phyloP scores from a whole-genome alignment of 148 eudicot species.

The Limonium bicolor region DNA sequence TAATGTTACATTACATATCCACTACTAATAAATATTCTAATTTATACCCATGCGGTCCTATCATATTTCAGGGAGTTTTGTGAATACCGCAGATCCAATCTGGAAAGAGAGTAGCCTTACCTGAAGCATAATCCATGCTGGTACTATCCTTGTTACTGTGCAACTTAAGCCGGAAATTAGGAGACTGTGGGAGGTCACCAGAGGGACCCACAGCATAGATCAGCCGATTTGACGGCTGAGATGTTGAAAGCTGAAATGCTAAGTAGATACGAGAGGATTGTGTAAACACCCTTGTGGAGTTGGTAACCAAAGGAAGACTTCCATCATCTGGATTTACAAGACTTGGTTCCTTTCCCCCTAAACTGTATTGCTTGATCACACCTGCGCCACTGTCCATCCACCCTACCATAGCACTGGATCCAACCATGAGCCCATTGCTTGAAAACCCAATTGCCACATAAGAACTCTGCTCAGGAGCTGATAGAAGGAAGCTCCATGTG shows the following conservation, averaged over 20 bases:
- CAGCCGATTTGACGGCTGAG: conserved; percentile 17
- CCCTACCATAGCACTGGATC: conserved; percentile 75
- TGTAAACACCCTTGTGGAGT: conserved; percentile 13
- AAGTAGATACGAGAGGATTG: conserved; percentile 22
- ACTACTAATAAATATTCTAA: too few relatives aligned
- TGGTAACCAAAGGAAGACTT: conserved; percentile 20
- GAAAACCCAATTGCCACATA: conserved; percentile 71
- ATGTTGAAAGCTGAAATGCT: conserved; percentile 44
- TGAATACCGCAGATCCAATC: too few relatives aligned
- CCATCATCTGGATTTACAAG: conserved; percentile 33
- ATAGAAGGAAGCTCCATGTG: conserved; percentile 69
- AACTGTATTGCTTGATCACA: conserved; percentile 23
- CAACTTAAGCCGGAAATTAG: conserved; percentile 16
- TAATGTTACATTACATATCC: too few relatives aligned
- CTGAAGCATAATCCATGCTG: conserved; percentile 42
- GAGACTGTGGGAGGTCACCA: conserved; percentile 14
- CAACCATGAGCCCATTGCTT: conserved; percentile 42
- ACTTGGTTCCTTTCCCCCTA: conserved; percentile 15
- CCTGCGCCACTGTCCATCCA: conserved; percentile 33
- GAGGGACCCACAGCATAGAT: conserved; percentile 47
- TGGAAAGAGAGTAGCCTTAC: conserved; percentile 23
- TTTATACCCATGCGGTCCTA: too few relatives aligned
- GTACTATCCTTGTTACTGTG: conserved; percentile 24
- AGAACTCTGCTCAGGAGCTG: conserved; percentile 30
- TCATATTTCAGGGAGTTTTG: too few relatives aligned